phyloP scores from a whole-genome alignment of 2,329 filamentous ascomycete species.

The Rasamsonia emersonii region DNA sequence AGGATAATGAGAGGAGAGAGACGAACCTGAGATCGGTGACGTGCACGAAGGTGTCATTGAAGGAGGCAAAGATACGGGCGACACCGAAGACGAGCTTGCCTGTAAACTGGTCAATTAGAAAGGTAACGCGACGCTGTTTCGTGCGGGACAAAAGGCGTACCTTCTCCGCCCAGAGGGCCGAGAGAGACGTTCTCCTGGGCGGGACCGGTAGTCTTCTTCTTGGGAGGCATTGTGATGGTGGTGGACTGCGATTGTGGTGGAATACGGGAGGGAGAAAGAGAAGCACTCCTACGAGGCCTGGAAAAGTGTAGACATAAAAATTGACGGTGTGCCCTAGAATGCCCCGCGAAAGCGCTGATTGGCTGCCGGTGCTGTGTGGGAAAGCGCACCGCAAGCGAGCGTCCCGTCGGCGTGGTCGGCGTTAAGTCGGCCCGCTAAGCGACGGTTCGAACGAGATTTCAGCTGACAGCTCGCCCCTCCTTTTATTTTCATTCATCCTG shows the following conservation, averaged over 20 bases:
- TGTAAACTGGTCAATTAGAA: slow-evolving; percentile 32
- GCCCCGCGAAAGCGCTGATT: slow-evolving; percentile 17
- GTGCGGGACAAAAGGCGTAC: slow-evolving; percentile 47
- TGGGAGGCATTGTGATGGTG: slow-evolving; percentile 75
- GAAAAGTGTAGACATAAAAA: slow-evolving; percentile 18
- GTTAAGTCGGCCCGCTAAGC: slow-evolving; percentile 21
- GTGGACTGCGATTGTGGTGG: slow-evolving; percentile 31
- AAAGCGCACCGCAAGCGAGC: slow-evolving; percentile 6
- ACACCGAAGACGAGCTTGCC: slow-evolving; percentile 97
- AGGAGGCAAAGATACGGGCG: slow-evolving; percentile 94
- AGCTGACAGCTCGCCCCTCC: neutral
- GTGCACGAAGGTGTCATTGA: slow-evolving; percentile 94
- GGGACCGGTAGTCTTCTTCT: slow-evolving; percentile 73
- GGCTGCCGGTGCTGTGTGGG: slow-evolving; percentile 8
- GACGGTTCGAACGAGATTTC: slow-evolving; percentile 5
- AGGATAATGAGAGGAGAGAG: slow-evolving; percentile 6
- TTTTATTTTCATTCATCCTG: slow-evolving; percentile 1
- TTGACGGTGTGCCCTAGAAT: slow-evolving; percentile 30
- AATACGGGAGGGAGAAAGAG: slow-evolving; percentile 28
- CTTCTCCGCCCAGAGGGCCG: slow-evolving; percentile 93
- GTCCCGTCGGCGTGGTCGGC: too few species aligned
- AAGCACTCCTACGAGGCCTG: slow-evolving; percentile 7
- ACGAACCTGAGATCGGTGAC: slow-evolving; percentile 94
- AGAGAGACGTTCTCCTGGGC: slow-evolving; percentile 96
- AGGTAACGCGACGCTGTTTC: slow-evolving; percentile 1